Evolutionary conservation across 2,329 filamentous ascomycete species (phyloP), one percentile per base, ranked within the genome.

Genomic region (Fusarium sp.): DNA sequence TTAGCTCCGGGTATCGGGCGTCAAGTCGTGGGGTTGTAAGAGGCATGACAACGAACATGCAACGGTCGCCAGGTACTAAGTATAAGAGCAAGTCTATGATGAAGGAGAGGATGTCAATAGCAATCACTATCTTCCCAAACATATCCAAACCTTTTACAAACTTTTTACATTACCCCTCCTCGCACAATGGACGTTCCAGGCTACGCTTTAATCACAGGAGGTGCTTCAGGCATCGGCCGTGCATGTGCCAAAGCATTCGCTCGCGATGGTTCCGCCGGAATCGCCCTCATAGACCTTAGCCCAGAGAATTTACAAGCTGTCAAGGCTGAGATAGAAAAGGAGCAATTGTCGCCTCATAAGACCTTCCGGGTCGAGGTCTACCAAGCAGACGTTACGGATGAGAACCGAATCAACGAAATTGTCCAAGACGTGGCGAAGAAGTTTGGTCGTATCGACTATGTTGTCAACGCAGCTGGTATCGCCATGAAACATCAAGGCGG

Each of bases 401-500:
- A 81, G 42, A 67, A 44, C 0, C 42, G 49, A 2, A 67, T 72
- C 38, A 68, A 70, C 5, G 54, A 57, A 3, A 67, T 72, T 13
- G 74, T 82, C 2, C 29, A 69, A 6, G 65, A 74, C 0, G 73
- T 73, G 1, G 77, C 76, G 9, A 10, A 58, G 5, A 62, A 64
- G 3, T 82, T 81, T 42, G 79, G 80, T 0, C 74, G 80, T 0
- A 66, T 83, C 5, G 81, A 83, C 62, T 81, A 81, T 48, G 77
- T 79, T 10, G 78, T 82, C 53, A 82, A 83, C 53, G 77, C 78
- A 1, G 81, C 81, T 2, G 81, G 81, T 12, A 76, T 82, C 9
- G 77, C 77, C 0, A 74, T 79, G 53, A 80, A 80, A 55, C 78
- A 80, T 39, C 66, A 75, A 26, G 79, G 78, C 4, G 80, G 80